Evolutionary conservation across 768 basidiomycete genomes (phyloP).

Genomic region (Guyanaporus albipodus): DNA sequence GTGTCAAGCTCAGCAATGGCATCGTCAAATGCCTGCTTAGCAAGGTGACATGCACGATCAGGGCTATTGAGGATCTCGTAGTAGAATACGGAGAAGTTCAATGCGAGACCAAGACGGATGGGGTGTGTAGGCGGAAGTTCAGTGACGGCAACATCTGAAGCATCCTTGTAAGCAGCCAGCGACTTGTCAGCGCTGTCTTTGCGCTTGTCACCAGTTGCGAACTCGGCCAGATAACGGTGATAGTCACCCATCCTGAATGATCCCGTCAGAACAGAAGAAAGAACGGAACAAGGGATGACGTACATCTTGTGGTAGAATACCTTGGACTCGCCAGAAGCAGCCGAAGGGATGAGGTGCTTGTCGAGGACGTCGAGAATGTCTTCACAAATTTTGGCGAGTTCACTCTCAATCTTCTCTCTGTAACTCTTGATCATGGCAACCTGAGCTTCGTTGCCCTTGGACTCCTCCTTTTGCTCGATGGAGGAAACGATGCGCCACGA

Average conservation of each 20-base stretch:
- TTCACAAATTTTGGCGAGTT: constrained; percentile 97
- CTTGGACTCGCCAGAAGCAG: constrained; percentile 94
- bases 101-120: constrained; percentile 95
- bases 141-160: constrained; percentile 93
- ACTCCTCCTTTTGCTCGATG: constrained; percentile 99
- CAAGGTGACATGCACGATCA: constrained; percentile 96
- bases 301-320: constrained; percentile 99
- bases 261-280: constrained; percentile 8
- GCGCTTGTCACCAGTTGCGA: constrained; percentile 96
- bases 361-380: constrained; percentile 97
- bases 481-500: constrained; percentile 98
- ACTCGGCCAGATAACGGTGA: constrained; percentile 98
- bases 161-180: constrained; percentile 95
- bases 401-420: constrained; percentile 95
- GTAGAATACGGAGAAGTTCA: constrained; percentile 99
- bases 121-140: constrained; percentile 96
- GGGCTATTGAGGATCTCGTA: constrained; percentile 99
- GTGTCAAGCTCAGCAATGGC: constrained; percentile 99
- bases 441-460: constrained; percentile 95
- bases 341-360: constrained; percentile 96
- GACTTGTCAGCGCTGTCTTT: constrained; percentile 97
- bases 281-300: constrained; percentile 24
- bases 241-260: constrained; percentile 92
- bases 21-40: constrained; percentile 98
- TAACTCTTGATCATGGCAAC: constrained; percentile 97